Base-by-base conservation (phyloP, 495 filamentous ascomycete species). In the Penicillium lagena region DNA sequence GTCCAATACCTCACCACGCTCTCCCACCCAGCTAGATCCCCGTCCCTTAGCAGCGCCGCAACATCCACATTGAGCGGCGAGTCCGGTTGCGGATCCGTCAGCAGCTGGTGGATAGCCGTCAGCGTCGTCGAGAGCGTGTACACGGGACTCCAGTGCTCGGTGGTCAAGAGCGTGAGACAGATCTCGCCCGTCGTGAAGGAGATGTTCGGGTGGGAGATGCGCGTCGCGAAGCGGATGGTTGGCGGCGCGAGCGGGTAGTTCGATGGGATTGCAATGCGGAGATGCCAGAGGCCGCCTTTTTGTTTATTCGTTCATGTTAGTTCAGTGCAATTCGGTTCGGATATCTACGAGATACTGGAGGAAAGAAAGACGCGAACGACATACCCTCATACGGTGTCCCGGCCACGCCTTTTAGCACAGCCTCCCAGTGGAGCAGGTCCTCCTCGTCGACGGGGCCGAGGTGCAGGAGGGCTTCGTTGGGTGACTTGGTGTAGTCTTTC, bases 51-150 rank as follows among this genome's bases (percentile, higher is more conserved):
- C 51, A 98, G 63, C 47, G 78, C 76, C 40, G 90, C 91, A 4
- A 94, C 77, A 64, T 98, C 93, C 9, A 96, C 77, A 67, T 95
- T 95, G 40, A 97, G 67, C 49, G 93, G 93, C 51, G 80, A 86
- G 50, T 96, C 89, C 32, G 84, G 75, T 43, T 80, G 83, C 10
- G 91, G 89, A 47, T 82, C 79, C 35, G 73, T 80, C 43, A 95
- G 70, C 54, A 98, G 67, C 71, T 87, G 76, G 40, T 89, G 80
- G 31, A 97, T 77, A 14, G 82, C 80, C 51, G 85, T 83, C 53
- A 96, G 64, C 41, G 85, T 89, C 47, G 79, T 75, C 15, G 83
- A 78, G 15, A 96, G 72, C 28, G 84, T 91, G 58, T 93, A 94
- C 29, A 85, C 79, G 29, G 90, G 85, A 49, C 82, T 83, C 93